phyloP scores from a whole-genome alignment of 176 grass and related monocot species.

The Bromus sterilis region DNA sequence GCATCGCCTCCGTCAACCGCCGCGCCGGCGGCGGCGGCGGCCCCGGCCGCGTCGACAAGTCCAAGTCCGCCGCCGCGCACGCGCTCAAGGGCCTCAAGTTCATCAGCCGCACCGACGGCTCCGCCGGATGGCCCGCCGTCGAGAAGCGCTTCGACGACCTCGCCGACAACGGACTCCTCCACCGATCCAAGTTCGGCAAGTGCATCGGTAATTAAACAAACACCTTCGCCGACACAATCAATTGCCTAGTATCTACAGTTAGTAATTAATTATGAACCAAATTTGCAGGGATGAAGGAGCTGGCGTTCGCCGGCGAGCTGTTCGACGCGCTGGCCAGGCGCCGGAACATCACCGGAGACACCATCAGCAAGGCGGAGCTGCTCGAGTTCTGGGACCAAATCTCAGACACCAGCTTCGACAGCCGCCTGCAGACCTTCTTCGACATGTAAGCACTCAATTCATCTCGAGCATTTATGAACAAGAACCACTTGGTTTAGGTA shows the following conservation, averaged over 20 bases:
- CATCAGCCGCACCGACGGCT: constrained; percentile 65
- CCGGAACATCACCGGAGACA: constrained; percentile 59
- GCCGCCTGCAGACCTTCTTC: constrained; percentile 89
- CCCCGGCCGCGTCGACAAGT: constrained; percentile 31
- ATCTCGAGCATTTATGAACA: background rate
- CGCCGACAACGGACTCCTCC: constrained; percentile 48
- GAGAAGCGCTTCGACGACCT: constrained; percentile 64
- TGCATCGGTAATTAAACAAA: constrained; percentile 88
- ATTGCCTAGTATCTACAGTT: no score
- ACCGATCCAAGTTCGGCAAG: constrained; percentile 66
- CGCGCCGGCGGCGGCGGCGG: background rate
- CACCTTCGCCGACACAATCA: no score
- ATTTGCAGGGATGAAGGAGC: constrained; percentile 59
- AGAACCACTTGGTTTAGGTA: background rate
- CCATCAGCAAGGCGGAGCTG: constrained; percentile 68
- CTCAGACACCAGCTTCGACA: constrained; percentile 83
- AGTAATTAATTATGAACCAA: background rate
- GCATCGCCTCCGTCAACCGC: constrained; percentile 43
- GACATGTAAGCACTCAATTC: constrained; percentile 56
- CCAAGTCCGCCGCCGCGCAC: constrained; percentile 62
- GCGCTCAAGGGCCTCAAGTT: constrained; percentile 95
- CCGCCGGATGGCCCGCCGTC: constrained; percentile 43
- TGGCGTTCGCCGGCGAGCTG: constrained; percentile 70
- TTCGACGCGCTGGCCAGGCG: constrained; percentile 73
- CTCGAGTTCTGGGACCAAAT: constrained; percentile 93